Conservation (phyloP, 1,284 basidiomycete genomes). For the Mycena citricolor region DNA sequence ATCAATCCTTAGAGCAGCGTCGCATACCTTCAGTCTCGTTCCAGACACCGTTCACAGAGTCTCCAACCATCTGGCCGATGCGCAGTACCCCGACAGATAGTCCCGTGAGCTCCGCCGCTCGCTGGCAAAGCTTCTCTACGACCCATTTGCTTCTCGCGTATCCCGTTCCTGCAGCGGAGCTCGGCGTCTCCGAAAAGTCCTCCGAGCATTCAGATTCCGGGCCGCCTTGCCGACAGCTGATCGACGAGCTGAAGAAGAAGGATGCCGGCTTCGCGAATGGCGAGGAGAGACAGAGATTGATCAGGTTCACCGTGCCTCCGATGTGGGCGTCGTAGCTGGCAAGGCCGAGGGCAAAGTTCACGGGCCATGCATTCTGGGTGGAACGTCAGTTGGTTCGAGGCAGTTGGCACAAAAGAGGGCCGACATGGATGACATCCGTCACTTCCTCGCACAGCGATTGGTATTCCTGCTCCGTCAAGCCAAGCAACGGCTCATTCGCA, state of each 20-base stretch:
- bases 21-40: slow-evolving; percentile 20
- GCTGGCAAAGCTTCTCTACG: slow-evolving; percentile 54
- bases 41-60: slow-evolving; percentile 35
- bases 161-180: slow-evolving; percentile 46
- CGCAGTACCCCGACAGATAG: slow-evolving; percentile 43
- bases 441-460: slow-evolving; percentile 34
- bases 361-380: slow-evolving; percentile 45
- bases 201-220: slow-evolving; percentile 35
- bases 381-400: neutral
- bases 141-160: slow-evolving; percentile 65
- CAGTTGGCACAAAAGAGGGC: slow-evolving; percentile 15
- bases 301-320: slow-evolving; percentile 51
- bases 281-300: slow-evolving; percentile 50
- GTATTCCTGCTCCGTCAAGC: slow-evolving; percentile 39
- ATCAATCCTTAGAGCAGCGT: slow-evolving; percentile 12
- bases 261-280: slow-evolving; percentile 35
- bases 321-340: slow-evolving; percentile 53
- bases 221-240: slow-evolving; percentile 41
- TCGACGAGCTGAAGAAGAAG: slow-evolving; percentile 61
- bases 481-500: slow-evolving; percentile 39
- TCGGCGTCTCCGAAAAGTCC: slow-evolving; percentile 36
- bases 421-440: slow-evolving; percentile 51
- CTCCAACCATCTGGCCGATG: slow-evolving; percentile 55
- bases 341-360: slow-evolving; percentile 46
- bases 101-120: slow-evolving; percentile 32